Base-by-base conservation (phyloP, 306 rosid genomes). In the Citrullus mucosospermus region DNA sequence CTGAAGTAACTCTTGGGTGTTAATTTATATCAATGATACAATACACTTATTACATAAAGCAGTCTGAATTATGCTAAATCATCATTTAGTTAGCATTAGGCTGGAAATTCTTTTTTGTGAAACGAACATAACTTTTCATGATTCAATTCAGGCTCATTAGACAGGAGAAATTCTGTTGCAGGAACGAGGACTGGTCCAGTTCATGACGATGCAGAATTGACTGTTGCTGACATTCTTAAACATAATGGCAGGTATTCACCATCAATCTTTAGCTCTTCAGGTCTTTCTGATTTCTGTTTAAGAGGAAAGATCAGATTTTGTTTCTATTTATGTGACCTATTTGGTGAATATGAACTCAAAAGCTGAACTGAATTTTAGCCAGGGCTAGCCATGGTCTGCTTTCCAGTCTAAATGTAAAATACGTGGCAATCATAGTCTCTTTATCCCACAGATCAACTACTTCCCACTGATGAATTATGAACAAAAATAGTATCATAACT, bases 181-280 rank as follows among this genome's bases (percentile, higher is more conserved):
- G 65, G 39, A 67, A 78, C 39, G 61, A 74, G 68, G 55, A 55
- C 20, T 0, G 5, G 41, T 28, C 54, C 20, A 58, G 83, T 61
- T 54, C 58, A 25, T 46, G 78, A 56, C 18, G 36, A 22, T 55
- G 2, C 72, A 51, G 82, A 85, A 56, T 76, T 81, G 38, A 78
- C 82, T 63, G 81, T 81, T 62, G 69, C 85, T n/a, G 78, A 81
- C 76, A 44, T 81, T 79, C 80, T 67, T 60, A 13, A 78, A 28
- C 46, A 28, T 46, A 68, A 70, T 54, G 79, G 78, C 62, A 85
- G 86, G 86, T 87, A 82, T 63, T 9, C 9, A 38, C 57, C 61
- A 38, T 80, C 58, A 44, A 71, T 63, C 70, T 78, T 55, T 41
- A 54, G 18, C 6, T 68, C 55, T 41, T 41, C 18, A 68, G 34